Conservation (phyloP, 1,284 basidiomycete species). For the Sporisorium exsertum region DNA sequence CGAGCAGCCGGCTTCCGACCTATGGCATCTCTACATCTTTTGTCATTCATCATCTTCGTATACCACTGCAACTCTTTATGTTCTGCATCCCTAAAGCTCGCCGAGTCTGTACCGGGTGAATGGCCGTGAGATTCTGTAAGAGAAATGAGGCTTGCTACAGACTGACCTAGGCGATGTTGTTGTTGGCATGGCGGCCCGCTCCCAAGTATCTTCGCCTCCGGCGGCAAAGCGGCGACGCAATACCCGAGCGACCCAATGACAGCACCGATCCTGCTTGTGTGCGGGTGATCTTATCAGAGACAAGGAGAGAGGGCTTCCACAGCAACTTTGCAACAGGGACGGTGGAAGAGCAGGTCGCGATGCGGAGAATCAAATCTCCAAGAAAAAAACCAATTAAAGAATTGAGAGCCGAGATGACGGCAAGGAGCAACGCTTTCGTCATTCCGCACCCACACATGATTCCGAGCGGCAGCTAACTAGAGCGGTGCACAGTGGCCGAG, state of each 20-base stretch:
- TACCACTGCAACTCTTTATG: constrained; percentile 13
- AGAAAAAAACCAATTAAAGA: neutral
- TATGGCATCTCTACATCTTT: neutral
- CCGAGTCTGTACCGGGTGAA: no score
- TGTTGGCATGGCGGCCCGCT: no score
- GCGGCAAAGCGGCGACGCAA: neutral
- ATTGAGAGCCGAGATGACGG: constrained; percentile 3
- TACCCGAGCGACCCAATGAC: no score
- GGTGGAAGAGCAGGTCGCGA: neutral
- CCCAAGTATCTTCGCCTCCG: no score
- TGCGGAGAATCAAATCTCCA: constrained; percentile 1
- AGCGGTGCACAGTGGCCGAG: neutral
- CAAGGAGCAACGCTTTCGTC: constrained; percentile 34
- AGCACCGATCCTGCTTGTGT: no score
- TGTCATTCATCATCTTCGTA: constrained; percentile 12
- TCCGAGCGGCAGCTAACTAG: neutral
- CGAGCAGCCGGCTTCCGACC: neutral
- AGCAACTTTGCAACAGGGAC: no score
- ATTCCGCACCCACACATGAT: constrained; percentile 14
- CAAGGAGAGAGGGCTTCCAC: no score
- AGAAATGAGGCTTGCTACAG: no score
- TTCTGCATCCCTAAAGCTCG: no score
- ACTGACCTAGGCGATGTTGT: no score
- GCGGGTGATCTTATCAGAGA: no score
- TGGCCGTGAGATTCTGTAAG: no score